Conservation (phyloP, 1,284 basidiomycete genomes). For the Mycena citricolor region DNA sequence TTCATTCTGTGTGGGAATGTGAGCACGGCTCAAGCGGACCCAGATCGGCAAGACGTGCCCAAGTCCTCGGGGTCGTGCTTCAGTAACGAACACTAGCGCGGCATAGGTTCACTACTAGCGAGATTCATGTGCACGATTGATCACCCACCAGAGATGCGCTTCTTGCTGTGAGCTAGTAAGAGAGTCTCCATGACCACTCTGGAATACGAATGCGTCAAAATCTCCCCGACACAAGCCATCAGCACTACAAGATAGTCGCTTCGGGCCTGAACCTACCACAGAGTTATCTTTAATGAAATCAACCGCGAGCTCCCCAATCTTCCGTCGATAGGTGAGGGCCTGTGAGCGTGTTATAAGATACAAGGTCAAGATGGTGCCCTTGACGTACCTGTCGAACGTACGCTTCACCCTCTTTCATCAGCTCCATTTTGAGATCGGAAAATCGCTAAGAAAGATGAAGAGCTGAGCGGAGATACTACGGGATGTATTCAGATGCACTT, state of each 20-base stretch:
- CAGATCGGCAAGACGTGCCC: slow-evolving; percentile 54
- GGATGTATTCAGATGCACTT: slow-evolving; percentile 34
- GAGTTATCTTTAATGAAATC: slow-evolving; percentile 95
- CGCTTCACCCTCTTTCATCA: slow-evolving; percentile 74
- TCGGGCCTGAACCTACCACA: slow-evolving; percentile 53
- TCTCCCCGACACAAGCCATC: slow-evolving; percentile 46
- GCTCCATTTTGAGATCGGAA: slow-evolving; percentile 76
- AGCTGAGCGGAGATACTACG: slow-evolving; percentile 16
- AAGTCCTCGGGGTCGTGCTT: slow-evolving; percentile 84
- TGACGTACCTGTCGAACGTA: slow-evolving; percentile 48
- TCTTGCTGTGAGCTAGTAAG: slow-evolving; percentile 82
- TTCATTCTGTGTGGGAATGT: slow-evolving; percentile 80
- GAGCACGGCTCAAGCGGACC: slow-evolving; percentile 14
- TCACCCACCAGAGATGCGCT: slow-evolving; percentile 74
- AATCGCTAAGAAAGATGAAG: slow-evolving; percentile 56
- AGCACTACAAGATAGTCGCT: background rate
- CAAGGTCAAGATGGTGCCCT: background rate
- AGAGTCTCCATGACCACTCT: slow-evolving; percentile 95
- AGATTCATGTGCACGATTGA: slow-evolving; percentile 18
- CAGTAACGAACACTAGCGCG: slow-evolving; percentile 87
- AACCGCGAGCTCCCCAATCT: slow-evolving; percentile 87
- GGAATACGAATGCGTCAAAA: slow-evolving; percentile 94
- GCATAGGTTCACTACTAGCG: slow-evolving; percentile 15
- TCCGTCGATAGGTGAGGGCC: slow-evolving; percentile 85
- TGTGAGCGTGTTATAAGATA: slow-evolving; percentile 37